These are phyloP conservation scores for Candida montana DNA, from an alignment of 805 yeast genomes.

Conservation along the genomic window DNA sequence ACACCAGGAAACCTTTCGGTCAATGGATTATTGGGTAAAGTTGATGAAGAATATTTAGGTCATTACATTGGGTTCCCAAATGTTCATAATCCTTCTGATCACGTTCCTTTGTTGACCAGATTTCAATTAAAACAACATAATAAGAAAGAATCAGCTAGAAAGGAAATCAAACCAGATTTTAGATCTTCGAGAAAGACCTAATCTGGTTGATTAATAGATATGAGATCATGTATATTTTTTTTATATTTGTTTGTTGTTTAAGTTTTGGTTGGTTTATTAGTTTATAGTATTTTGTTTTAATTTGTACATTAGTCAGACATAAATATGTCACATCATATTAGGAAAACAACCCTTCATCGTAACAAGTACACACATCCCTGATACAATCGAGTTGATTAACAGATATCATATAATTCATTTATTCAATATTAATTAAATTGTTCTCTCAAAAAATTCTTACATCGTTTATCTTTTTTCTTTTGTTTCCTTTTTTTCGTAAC, in stretches of 20 bases:
- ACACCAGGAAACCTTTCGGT: conserved; percentile 77
- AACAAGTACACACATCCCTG: too few relatives aligned
- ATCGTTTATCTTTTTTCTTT: too few relatives aligned
- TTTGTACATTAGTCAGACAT: conserved; percentile 2
- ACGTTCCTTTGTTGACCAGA: conserved; percentile 77
- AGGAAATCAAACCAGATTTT: conserved; percentile 21
- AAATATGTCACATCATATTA: too few relatives aligned
- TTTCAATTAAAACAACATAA: conserved; percentile 36
- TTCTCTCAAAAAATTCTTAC: too few relatives aligned
- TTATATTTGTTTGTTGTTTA: neutral
- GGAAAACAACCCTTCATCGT: too few relatives aligned
- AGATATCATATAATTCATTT: too few relatives aligned
- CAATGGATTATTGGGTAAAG: conserved; percentile 77
- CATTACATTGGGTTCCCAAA: conserved; percentile 90
- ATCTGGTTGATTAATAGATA: neutral
- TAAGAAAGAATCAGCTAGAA: conserved; percentile 25
- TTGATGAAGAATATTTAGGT: conserved; percentile 71
- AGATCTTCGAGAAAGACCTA: conserved; percentile 28
- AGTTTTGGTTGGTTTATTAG: neutral
- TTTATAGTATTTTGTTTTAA: neutral
- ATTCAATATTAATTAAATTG: too few relatives aligned
- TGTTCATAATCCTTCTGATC: conserved; percentile 91
- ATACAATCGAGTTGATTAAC: too few relatives aligned
- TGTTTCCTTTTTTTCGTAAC: too few relatives aligned
- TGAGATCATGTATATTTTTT: neutral